Evolutionary conservation across 2,329 filamentous ascomycete species (phyloP).

Genomic region (Aspergillus pseudotamarii): DNA sequence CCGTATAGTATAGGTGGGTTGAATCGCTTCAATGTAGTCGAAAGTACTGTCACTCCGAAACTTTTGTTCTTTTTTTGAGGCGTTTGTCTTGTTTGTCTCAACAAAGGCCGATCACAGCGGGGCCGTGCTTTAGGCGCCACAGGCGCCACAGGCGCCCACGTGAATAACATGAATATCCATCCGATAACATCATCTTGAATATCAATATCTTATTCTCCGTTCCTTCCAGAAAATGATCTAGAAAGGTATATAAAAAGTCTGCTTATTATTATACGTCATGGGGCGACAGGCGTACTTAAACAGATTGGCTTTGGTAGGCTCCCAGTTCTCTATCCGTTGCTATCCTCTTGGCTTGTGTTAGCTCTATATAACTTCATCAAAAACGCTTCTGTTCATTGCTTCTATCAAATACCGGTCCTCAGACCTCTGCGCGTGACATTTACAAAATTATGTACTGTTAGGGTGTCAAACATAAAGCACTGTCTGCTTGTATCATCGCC

Average conservation of each 20-base stretch:
- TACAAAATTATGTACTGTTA: background rate
- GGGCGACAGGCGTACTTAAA: constrained; percentile 50
- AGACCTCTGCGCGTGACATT: background rate
- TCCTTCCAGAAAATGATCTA: background rate
- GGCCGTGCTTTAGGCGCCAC: constrained; percentile 29
- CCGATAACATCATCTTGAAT: constrained; percentile 7
- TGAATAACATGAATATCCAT: constrained; percentile 8
- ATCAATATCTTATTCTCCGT: background rate
- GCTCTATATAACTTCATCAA: background rate
- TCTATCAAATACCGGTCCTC: background rate
- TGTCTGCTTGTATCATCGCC: too few relatives aligned
- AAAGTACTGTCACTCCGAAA: constrained; percentile 25
- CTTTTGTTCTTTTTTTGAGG: constrained; percentile 39
- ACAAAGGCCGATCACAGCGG: constrained; percentile 32
- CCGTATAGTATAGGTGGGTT: constrained; percentile 13
- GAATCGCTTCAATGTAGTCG: constrained; percentile 10
- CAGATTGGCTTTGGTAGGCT: constrained; percentile 49
- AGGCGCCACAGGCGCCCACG: constrained; percentile 23
- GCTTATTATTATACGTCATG: constrained; percentile 30
- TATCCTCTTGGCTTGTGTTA: constrained; percentile 1
- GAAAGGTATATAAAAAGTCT: background rate
- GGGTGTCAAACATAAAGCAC: background rate
- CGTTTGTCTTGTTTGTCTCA: constrained; percentile 37
- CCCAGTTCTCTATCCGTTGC: constrained; percentile 10
- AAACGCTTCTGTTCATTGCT: background rate